Conservation (phyloP, 179 eudicot species). For the Drosera spatulata region DNA sequence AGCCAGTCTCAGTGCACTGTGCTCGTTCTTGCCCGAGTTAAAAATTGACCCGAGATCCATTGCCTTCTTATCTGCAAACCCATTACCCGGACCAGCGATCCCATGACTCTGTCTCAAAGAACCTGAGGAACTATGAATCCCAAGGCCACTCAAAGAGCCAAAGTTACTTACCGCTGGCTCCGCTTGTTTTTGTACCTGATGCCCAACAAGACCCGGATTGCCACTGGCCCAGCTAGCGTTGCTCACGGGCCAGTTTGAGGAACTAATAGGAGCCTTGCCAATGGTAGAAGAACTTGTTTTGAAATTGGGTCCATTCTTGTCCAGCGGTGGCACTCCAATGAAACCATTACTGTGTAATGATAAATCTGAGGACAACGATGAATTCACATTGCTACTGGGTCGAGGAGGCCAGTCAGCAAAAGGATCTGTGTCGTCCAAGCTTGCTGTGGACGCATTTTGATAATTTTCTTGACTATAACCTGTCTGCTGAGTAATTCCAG, state of each 20-base stretch:
- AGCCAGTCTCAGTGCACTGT: slow-evolving; percentile 63
- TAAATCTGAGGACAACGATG: slow-evolving; percentile 6
- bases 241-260: slow-evolving; percentile 10
- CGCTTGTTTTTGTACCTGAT: slow-evolving; percentile 38
- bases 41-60: slow-evolving; percentile 75
- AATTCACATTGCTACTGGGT: slow-evolving; percentile 14
- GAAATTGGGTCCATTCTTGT: slow-evolving; percentile 18
- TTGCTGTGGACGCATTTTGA: slow-evolving; percentile 24
- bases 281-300: slow-evolving; percentile 5
- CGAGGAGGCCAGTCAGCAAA: slow-evolving; percentile 96
- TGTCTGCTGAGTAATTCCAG: slow-evolving; percentile 23
- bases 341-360: slow-evolving; percentile 25
- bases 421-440: slow-evolving; percentile 71
- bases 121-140: slow-evolving; percentile 40
- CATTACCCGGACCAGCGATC: slow-evolving; percentile 16
- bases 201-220: slow-evolving; percentile 20
- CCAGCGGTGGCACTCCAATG: slow-evolving; percentile 14
- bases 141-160: slow-evolving; percentile 21
- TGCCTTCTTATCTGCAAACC: slow-evolving; percentile 18
- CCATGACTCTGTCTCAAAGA: slow-evolving; percentile 43
- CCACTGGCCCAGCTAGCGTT: slow-evolving; percentile 29
- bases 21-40: slow-evolving; percentile 39
- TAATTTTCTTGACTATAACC: slow-evolving; percentile 21
- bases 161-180: slow-evolving; percentile 21
- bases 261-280: too few species aligned